Base-by-base conservation (phyloP, 306 rosid genomes). In the Casuarina cunninghamiana region DNA sequence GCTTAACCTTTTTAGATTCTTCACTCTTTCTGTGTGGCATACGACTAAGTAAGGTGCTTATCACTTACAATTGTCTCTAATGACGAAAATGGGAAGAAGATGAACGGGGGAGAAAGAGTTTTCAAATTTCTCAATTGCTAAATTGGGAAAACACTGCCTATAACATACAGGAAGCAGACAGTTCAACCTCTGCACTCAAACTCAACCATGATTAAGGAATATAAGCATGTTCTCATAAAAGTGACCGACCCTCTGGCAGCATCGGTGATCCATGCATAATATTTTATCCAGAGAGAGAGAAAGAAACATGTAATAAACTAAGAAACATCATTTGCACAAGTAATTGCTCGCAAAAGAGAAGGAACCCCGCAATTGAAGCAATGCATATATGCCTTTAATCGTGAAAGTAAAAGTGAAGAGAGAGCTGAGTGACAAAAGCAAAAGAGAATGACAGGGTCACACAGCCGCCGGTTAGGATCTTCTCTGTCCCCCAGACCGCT, bases 371-470 rank as follows among this genome's bases (percentile, higher is more conserved):
- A 41, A 72, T 55, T 53, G 95, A 94, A 89, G 98, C 85, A 92
- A 92, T 87, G 97, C 80, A 92, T 89, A 86, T 89, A 87, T 94
- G 79, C 90, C 86, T 84, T 77, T 70, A 78, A 73, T 67, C 78
- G 62, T 82, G 83, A 91, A 85, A 88, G 84, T 69, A 69, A 93
- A 88, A 86, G 89, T 66, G 73, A 49, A 83, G 87, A 73, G 78
- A 81, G 16, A 79, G 62, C 8, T 51, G 70, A 77, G 49, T 72
- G 75, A 75, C 69, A 68, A 85, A 83, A 85, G 80, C 73, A 74
- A 66, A 54, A 35, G 87, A 87, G 61, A 61, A 61, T 81, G 76
- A 83, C 75, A 38, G 3, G 49, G 5, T 78, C 68, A 46, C 65
- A 61, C 68, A 69, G 26, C 13, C 11, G 7, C 46, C n/a, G 37